Percentiles rank a stretch among this genome's conserved stretches.
These are phyloP conservation scores for Linderniella brevidens DNA, from an alignment of 257 asterid species.

Conservation along the genomic window DNA sequence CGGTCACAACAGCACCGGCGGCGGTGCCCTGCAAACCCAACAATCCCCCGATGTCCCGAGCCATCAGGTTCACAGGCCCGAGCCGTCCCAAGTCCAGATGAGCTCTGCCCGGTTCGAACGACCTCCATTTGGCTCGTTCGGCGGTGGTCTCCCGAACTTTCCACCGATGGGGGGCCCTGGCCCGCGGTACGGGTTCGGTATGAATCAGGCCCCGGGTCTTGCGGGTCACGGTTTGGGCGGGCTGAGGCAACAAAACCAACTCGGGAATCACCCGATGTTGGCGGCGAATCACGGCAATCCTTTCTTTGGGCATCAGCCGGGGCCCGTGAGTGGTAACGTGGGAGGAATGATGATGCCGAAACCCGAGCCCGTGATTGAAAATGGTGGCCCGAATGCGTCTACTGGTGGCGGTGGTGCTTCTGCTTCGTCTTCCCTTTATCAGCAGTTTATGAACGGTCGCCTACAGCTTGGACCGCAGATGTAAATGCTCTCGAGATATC, in stretches of 20 bases:
- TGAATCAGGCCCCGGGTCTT: slow-evolving; percentile 16
- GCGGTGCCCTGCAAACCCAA: slow-evolving; percentile 14
- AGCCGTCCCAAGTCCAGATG: slow-evolving; percentile 31
- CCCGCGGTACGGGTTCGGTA: slow-evolving; percentile 35
- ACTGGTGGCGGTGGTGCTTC: no score
- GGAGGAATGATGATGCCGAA: slow-evolving; percentile 34
- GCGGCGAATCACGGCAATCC: slow-evolving; percentile 19
- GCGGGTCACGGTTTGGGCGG: neutral
- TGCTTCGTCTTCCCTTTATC: no score
- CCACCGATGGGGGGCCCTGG: slow-evolving; percentile 32
- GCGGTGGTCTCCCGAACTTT: slow-evolving; percentile 17
- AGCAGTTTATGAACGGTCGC: no score
- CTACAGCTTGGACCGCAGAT: slow-evolving; percentile 36
- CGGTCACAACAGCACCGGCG: slow-evolving; percentile 52
- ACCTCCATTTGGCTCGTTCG: slow-evolving; percentile 25
- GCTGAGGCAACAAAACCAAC: no score
- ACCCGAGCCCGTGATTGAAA: slow-evolving; percentile 20
- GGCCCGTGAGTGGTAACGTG: slow-evolving; percentile 18
- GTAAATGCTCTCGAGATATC: slow-evolving; percentile 12
- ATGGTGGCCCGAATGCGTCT: no score
- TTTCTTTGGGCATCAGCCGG: slow-evolving; percentile 32
- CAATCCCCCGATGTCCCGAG: slow-evolving; percentile 17
- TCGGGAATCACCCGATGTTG: slow-evolving; percentile 10
- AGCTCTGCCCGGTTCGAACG: slow-evolving; percentile 28
- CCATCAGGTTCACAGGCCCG: slow-evolving; percentile 32